A percentile compares a stretch with the other conserved stretches of the same genome.
Conservation (phyloP, 2,329 filamentous ascomycete genomes). For the Didymella pinodella region DNA sequence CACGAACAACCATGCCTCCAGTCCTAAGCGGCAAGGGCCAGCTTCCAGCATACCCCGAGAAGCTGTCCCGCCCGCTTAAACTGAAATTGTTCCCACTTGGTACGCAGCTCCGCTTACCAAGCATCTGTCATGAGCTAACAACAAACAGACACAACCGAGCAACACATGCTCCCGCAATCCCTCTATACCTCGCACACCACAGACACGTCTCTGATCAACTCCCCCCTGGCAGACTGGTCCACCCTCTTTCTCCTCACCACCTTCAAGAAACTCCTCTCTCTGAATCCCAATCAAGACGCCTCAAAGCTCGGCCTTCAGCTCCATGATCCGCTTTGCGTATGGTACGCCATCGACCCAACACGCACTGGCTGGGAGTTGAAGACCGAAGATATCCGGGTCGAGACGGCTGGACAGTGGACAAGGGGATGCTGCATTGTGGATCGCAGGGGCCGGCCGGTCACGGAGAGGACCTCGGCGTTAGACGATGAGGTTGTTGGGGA, state of each 20-base stretch:
- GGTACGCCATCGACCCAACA: constrained; percentile 42
- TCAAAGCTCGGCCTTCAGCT: constrained; percentile 53
- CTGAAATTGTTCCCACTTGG: constrained; percentile 59
- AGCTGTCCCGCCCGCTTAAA: constrained; percentile 53
- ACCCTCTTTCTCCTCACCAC: constrained; percentile 56
- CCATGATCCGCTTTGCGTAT: constrained; percentile 57
- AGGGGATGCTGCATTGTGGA: constrained; percentile 90
- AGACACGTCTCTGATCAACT: constrained; percentile 38
- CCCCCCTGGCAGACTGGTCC: constrained; percentile 57
- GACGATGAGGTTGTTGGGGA: constrained; percentile 69
- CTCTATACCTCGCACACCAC: constrained; percentile 46
- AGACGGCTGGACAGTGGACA: constrained; percentile 94
- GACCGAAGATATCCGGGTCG: constrained; percentile 82
- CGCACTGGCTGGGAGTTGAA: constrained; percentile 48
- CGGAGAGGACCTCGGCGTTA: constrained; percentile 43
- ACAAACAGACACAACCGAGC: constrained; percentile 55
- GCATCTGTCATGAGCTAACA: constrained; percentile 3
- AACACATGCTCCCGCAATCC: constrained; percentile 53
- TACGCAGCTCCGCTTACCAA: constrained; percentile 19
- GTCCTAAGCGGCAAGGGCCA: constrained; percentile 55
- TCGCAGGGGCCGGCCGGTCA: constrained; percentile 67
- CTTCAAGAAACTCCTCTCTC: constrained; percentile 55
- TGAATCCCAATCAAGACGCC: constrained; percentile 48
- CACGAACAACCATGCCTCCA: constrained; percentile 81
- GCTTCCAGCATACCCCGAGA: constrained; percentile 52